Percentiles rank a stretch among this genome's conserved stretches.
Conservation (phyloP, 192 early-diverging fungal genomes). For the Dispira simplex region DNA sequence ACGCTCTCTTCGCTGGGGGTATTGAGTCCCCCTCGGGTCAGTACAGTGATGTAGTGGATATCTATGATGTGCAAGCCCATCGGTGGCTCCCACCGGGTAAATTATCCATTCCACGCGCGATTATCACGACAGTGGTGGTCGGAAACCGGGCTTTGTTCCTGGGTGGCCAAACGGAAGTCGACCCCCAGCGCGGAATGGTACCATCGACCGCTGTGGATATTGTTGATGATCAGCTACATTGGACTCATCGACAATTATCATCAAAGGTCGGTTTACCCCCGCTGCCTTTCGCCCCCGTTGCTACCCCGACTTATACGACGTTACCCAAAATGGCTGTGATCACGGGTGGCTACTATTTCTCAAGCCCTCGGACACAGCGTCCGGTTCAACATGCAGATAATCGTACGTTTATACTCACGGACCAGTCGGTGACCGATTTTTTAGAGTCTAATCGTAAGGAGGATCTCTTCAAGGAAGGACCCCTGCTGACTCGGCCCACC, state of each 20-base stretch:
- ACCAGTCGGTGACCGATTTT: neutral
- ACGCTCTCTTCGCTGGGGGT: constrained; percentile 30
- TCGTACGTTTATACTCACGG: constrained; percentile 1
- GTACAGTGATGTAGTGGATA: constrained; percentile 21
- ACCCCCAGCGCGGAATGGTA: neutral
- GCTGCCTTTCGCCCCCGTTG: neutral
- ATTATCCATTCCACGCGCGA: neutral
- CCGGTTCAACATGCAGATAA: constrained; percentile 1
- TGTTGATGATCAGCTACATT: neutral
- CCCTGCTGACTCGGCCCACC: neutral
- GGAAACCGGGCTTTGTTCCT: neutral
- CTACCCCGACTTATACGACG: neutral
- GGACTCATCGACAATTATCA: neutral
- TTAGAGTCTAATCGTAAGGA: neutral
- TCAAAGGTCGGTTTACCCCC: neutral
- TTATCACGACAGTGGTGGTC: neutral
- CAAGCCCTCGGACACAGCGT: neutral
- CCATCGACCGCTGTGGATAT: constrained; percentile 4
- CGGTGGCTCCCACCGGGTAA: constrained; percentile 14
- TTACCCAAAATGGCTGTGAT: neutral
- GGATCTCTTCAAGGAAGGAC: constrained; percentile 5
- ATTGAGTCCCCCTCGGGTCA: constrained; percentile 18
- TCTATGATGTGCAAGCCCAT: constrained; percentile 21
- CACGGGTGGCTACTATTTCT: constrained; percentile 6
- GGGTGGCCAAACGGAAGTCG: neutral